Conservation (phyloP, 2,329 filamentous ascomycete genomes). For the Claviceps spartinae region DNA sequence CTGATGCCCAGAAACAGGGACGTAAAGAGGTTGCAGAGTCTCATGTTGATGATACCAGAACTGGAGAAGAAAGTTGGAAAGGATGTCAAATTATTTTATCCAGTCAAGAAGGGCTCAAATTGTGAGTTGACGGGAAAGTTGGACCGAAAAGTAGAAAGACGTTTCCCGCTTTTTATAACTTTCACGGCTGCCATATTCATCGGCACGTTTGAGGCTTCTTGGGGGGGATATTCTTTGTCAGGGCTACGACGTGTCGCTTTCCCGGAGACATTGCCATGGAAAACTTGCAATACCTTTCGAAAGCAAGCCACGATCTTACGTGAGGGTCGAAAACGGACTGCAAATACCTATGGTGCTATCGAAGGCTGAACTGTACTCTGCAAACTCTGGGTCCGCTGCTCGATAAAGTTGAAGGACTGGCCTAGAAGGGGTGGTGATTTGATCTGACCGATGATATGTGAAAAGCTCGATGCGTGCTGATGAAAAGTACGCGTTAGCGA, state of each 20-base stretch:
- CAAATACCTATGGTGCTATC: background rate
- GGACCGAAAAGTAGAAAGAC: background rate
- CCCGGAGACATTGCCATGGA: background rate
- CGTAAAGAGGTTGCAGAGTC: background rate
- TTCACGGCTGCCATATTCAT: background rate
- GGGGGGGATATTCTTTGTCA: background rate
- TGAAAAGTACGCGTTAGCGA: no score
- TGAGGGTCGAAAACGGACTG: background rate
- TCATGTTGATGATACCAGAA: background rate
- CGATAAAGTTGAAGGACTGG: background rate
- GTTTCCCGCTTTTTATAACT: background rate
- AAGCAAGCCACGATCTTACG: background rate
- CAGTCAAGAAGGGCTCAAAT: background rate
- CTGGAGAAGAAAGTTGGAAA: background rate
- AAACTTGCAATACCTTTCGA: background rate
- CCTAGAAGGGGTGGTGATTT: background rate
- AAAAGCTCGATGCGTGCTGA: background rate
- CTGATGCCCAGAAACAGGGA: background rate
- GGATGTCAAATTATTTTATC: background rate
- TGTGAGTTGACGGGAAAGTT: background rate
- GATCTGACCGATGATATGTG: background rate
- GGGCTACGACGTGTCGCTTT: background rate
- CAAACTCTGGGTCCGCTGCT: background rate
- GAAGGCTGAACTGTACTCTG: background rate
- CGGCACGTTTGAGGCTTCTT: background rate